A percentile compares a stretch with the other conserved stretches of the same genome.
Conservation (phyloP, 768 basidiomycete species). For the Auriscalpium vulgare region DNA sequence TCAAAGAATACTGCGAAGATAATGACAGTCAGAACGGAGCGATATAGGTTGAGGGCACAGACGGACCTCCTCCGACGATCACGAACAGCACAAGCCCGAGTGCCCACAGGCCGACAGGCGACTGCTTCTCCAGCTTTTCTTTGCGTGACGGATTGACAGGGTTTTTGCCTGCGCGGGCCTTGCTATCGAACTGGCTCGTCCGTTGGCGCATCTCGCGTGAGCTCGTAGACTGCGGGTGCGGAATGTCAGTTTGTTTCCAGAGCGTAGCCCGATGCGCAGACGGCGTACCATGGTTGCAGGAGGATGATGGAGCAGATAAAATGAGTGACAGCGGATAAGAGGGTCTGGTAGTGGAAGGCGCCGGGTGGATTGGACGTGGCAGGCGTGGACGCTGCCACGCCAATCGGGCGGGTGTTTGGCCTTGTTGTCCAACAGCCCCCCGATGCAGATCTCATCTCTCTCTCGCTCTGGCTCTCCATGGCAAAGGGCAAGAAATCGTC, state of each 20-base stretch:
- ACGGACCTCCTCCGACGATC: conserved; percentile 71
- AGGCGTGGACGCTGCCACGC: conserved; percentile 1
- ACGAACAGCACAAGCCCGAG: conserved; percentile 71
- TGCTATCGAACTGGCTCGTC: conserved; percentile 74
- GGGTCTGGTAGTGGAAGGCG: neutral
- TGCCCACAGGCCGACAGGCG: conserved; percentile 70
- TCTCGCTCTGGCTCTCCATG: conserved; percentile 5
- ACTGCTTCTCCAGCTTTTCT: conserved; percentile 61
- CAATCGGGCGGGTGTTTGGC: conserved; percentile 6
- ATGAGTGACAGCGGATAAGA: neutral
- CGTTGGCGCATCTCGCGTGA: conserved; percentile 76
- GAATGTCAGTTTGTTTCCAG: neutral
- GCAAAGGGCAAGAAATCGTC: conserved; percentile 31
- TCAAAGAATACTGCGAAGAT: conserved; percentile 61
- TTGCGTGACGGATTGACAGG: conserved; percentile 64
- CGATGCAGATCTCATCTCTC: neutral
- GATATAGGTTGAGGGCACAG: neutral
- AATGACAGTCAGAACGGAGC: neutral
- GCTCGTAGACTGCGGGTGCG: conserved; percentile 30
- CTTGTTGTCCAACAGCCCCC: conserved; percentile 5
- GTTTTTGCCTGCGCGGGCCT: conserved; percentile 69
- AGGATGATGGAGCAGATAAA: neutral
- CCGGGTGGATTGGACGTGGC: conserved; percentile 4
- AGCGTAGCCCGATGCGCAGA: neutral
- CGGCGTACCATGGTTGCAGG: neutral